A percentile compares a stretch with the other conserved stretches of the same genome.
phyloP scores from a whole-genome alignment of 129 eudicot species.

The Erigeron canadensis region DNA sequence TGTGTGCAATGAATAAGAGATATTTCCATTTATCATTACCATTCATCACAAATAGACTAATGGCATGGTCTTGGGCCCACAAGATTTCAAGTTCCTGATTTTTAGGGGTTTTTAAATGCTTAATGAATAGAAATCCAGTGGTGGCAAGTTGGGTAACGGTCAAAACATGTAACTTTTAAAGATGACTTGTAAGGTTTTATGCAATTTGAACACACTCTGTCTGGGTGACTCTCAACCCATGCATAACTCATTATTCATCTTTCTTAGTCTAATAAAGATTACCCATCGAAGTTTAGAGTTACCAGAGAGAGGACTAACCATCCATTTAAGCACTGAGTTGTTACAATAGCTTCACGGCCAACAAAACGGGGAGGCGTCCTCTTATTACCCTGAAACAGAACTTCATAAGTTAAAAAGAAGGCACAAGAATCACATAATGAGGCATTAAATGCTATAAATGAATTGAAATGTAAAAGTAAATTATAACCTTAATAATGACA shows the following conservation, averaged over 20 bases:
- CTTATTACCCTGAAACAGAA: slow-evolving; percentile 73
- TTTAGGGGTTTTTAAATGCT: not conserved
- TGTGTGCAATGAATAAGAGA: slow-evolving; percentile 19
- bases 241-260: too few species aligned
- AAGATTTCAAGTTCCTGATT: not conserved
- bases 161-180: not conserved
- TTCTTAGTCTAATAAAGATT: too few species aligned
- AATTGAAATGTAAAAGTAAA: not conserved
- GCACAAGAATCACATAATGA: slow-evolving; percentile 8
- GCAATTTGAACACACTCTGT: too few species aligned
- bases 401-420: not conserved
- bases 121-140: not conserved
- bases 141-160: not conserved
- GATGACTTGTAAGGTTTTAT: too few species aligned
- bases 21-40: not conserved
- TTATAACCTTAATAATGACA: slow-evolving; percentile 77
- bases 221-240: too few species aligned
- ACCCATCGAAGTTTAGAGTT: not conserved
- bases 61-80: not conserved
- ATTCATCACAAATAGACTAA: not conserved
- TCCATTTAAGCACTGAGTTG: slow-evolving; percentile 93
- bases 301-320: slow-evolving; percentile 46
- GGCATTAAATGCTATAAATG: not conserved
- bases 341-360: slow-evolving; percentile 92
- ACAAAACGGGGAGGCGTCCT: slow-evolving; percentile 96